phyloP scores from a whole-genome alignment of 1,284 basidiomycete species.

The Ganoderma multipileum region DNA sequence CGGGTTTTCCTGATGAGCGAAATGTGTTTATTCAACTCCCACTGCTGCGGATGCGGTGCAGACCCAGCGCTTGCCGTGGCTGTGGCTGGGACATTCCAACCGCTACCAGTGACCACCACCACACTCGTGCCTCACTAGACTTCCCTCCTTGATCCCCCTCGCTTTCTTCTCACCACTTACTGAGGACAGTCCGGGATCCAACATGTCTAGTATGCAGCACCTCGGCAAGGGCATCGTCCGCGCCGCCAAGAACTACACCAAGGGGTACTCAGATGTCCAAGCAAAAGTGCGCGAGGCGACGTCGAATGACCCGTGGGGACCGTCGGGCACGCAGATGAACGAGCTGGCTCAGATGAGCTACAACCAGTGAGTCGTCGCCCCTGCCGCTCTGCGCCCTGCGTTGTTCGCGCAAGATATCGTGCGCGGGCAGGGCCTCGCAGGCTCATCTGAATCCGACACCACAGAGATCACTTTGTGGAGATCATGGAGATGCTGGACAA shows the following conservation, averaged over 20 bases:
- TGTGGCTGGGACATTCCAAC: not conserved
- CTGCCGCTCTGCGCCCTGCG: not conserved
- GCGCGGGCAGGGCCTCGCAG: not conserved
- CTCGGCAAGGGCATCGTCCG: conserved; percentile 84
- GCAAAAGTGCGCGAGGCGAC: conserved; percentile 98
- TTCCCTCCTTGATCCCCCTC: not conserved
- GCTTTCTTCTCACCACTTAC: not conserved
- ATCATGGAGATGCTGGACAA: conserved; percentile 99
- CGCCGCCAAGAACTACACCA: conserved; percentile 94
- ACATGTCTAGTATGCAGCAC: conserved; percentile 62
- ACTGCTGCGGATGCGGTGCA: not conserved
- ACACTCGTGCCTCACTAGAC: too few relatives aligned
- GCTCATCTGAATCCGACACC: not conserved
- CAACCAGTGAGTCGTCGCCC: conserved; percentile 80
- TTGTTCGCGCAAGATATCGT: not conserved
- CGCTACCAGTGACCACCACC: not conserved
- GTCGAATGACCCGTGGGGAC: conserved; percentile 99
- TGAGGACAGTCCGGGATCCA: not conserved
- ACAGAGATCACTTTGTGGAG: conserved; percentile 96
- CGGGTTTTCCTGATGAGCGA: not conserved
- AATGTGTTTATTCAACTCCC: not conserved
- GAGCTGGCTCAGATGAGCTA: conserved; percentile 98
- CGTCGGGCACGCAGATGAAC: conserved; percentile 98
- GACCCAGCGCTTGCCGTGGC: not conserved
- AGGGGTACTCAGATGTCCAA: conserved; percentile 93